Evolutionary conservation across 495 filamentous ascomycete genomes (phyloP), one percentile per base, ranked within the genome.

Genomic region (Trichocladium antarcticum): DNA sequence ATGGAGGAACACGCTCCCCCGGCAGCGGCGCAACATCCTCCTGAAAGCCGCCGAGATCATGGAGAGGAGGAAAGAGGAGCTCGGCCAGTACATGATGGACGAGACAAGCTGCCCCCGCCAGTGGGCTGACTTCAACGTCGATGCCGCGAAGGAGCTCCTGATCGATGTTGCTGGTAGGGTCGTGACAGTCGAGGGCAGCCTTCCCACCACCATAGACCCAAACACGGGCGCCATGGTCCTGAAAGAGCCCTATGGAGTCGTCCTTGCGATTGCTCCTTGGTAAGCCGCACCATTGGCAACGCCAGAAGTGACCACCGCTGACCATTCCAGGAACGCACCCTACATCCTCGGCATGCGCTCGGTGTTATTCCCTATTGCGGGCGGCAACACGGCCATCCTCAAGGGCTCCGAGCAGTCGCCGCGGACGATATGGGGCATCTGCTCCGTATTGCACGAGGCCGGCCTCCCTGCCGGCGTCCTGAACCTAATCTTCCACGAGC

Each of bases 201-300:
- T 88, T 24, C 84, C 85, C 0, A 68, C 70, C 9, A 67, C 75
- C 7, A 56, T 61, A 2, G 62, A 79, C 17, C 67, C 76, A n/a
- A 75, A 74, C 6, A 70, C 69, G 34, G 71, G 73, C n/a, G 82
- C 83, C 0, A 71, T 94, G 57, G 67, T 94, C n/a, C 66, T 79
- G 41, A 84, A 82, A 57, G 83, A 93, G 62, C 88, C 88, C 5
- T 87, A 79, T 55, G 88, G 88, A 16, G 87, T 92, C 21, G 67
- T 89, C 2, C 69, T 95, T 12, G 80, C 76, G 24, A 87, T 93
- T 65, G 87, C 86, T 16, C 87, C 89, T 24, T 95, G 89, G 85
- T 87, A 71, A 55, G 66, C 48, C 1, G 5, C 32, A 40, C 17
- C 32, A 6, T 32, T 1, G 5, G 17, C 29, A 6, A n/a, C n/a